Conservation (phyloP, 116 monocot species). For the Posidonia oceanica region DNA sequence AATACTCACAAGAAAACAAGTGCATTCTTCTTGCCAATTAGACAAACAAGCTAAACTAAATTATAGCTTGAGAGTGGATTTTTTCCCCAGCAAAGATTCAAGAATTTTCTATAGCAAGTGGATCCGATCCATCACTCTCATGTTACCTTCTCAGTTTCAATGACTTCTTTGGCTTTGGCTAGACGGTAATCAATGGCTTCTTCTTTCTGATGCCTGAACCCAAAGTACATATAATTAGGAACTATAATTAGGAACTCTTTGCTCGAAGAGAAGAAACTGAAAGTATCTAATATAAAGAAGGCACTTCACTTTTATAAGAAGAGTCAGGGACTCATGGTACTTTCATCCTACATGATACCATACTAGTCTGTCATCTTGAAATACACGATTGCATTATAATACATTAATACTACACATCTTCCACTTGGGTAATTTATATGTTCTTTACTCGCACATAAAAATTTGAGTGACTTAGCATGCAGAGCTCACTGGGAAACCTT, state of each 20-base stretch:
- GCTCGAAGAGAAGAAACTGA: not conserved
- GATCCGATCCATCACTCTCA: too few relatives aligned
- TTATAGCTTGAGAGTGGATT: not conserved
- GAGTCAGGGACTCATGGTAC: not conserved
- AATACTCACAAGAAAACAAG: not conserved
- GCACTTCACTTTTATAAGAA: not conserved
- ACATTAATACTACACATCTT: too few relatives aligned
- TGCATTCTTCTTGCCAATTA: not conserved
- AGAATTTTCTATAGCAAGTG: too few relatives aligned
- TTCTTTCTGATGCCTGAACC: constrained; percentile 43
- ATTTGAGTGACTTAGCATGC: too few relatives aligned
- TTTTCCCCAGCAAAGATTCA: not conserved
- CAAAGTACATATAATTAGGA: not conserved
- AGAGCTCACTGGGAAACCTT: too few relatives aligned
- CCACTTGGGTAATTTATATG: too few relatives aligned
- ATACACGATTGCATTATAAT: too few relatives aligned
- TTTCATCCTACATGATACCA: not conserved
- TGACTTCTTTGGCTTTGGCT: constrained; percentile 64
- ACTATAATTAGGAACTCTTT: not conserved
- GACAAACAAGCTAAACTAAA: not conserved
- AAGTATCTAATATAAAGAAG: not conserved
- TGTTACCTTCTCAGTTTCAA: constrained; percentile 67
- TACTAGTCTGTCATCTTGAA: too few relatives aligned
- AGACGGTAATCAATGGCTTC: constrained; percentile 81
- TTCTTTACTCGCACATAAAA: too few relatives aligned